phyloP scores from a whole-genome alignment of 1,284 basidiomycete genomes.

The Kalmanozyma brasiliensis region DNA sequence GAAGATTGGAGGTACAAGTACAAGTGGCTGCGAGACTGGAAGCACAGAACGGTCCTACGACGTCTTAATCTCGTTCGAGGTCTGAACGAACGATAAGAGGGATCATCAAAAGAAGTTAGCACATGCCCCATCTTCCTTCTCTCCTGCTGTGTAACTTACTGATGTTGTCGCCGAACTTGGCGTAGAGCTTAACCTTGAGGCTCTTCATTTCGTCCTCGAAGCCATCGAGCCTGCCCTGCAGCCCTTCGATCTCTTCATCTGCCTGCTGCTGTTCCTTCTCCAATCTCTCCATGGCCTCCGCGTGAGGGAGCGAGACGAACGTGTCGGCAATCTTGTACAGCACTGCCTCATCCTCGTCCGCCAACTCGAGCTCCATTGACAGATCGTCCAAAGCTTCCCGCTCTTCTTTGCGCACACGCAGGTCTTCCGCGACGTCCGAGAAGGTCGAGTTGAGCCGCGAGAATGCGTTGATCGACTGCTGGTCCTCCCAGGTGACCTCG shows the following conservation, averaged over 20 bases:
- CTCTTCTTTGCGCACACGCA: slow-evolving; percentile 81
- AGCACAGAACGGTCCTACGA: neutral
- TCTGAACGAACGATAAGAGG: too few relatives aligned
- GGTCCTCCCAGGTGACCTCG: slow-evolving; percentile 96
- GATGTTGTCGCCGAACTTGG: slow-evolving; percentile 91
- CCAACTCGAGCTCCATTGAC: slow-evolving; percentile 80
- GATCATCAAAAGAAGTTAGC: too few relatives aligned
- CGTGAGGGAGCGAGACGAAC: slow-evolving; percentile 81
- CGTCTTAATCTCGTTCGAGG: slow-evolving; percentile 42
- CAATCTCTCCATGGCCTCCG: slow-evolving; percentile 79
- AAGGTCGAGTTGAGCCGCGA: slow-evolving; percentile 87
- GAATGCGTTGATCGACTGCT: slow-evolving; percentile 90
- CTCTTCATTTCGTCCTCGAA: slow-evolving; percentile 88
- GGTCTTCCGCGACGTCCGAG: slow-evolving; percentile 78
- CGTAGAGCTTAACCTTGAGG: slow-evolving; percentile 87
- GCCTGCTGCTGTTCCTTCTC: slow-evolving; percentile 77
- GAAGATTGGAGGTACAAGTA: slow-evolving; percentile 15
- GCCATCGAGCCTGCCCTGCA: slow-evolving; percentile 75
- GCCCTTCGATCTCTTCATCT: slow-evolving; percentile 73
- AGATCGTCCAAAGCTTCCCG: slow-evolving; percentile 93
- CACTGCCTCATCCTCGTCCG: slow-evolving; percentile 38
- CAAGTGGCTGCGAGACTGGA: slow-evolving; percentile 9
- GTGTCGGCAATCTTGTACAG: slow-evolving; percentile 92
- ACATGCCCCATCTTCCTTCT: slow-evolving; percentile 6
- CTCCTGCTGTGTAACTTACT: slow-evolving; percentile 68